Base-by-base conservation (phyloP, 176 grass and related monocot species). In the Cymbopogon citratus region DNA sequence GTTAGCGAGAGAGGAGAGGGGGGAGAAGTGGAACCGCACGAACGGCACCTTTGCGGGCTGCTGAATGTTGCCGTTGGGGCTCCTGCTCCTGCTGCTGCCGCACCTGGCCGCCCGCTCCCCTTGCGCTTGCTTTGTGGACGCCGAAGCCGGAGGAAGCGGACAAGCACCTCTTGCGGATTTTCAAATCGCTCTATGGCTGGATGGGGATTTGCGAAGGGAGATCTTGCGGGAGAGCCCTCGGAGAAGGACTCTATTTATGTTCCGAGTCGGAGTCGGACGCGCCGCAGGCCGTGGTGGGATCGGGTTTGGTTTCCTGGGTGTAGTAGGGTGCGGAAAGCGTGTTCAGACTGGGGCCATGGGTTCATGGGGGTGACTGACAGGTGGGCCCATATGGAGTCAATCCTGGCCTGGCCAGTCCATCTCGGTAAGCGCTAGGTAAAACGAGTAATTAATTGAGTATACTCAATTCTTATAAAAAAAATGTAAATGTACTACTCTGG, bases 61-160 rank as follows among this genome's bases (percentile, higher is more conserved):
- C 14, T 56, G 48, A 45, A 74, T 69, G 73, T 71, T 63, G 54
- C 80, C 67, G 75, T 67, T 74, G 85, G 26, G 35, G 40, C 40
- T 41, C 1, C 3, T 44, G 3, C 31, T 24, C n/a, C 23, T 57
- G 56, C 56, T 25, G 2, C 51, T 54, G 19, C 19, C 9, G 54
- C 54, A 59, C 54, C 54, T 24, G 54, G 54, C 52, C 18, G 1
- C 38, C 5, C 38, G 31, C 6, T 16, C 46, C 24, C 56, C 39
- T 59, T 7, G 23, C 26, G 73, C 63, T 54, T 41, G 63, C 35
- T 83, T 72, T 73, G 5, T 7, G 39, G 87, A 69, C n/a, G 65
- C 64, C 64, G 85, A 54, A 11, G 73, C 44, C 44, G 79, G 85
- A 46, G 87, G 76, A 84, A 75, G 87, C 35, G 15, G 69, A 75